Base-by-base conservation (phyloP, 2,329 filamentous ascomycete species). In the Helicocarpus griseus region DNA sequence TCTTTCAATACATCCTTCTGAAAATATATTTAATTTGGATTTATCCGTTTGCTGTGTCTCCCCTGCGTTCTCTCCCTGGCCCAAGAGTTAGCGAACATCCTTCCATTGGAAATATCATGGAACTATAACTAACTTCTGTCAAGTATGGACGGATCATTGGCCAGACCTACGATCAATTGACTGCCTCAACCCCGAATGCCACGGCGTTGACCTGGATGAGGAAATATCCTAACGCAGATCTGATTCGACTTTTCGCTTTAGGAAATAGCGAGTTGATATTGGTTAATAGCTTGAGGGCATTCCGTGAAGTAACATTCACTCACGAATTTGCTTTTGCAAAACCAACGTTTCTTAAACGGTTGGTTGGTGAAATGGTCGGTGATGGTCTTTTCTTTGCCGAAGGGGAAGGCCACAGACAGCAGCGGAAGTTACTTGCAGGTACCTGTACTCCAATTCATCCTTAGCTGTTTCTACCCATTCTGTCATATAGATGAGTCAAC, bases 301-400 rank as follows among this genome's bases (percentile, higher is more conserved):
- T 50, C 17, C 39, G 39, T 13, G 48, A 50, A 26, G 48, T 50
- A 24, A 35, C 40, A 22, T 43, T 36, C 22, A 45, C 48, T 9
- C 48, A 50, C 8, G 41, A 29, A n/a, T 50, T 43, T 13, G 33
- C 48, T 8, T 50, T 50, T 29, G 48, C 44, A 9, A 50, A 50
- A 19, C 48, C 48, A 21, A 24, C 14, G 19, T 50, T 50, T 11
- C 40, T 50, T 6, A 35, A 35, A n/a, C 48, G 48, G 22, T 36
- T 43, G 7, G 39, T 43, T 8, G 48, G 39, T 8, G 39, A 22
- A 2, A 35, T 45, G 29, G 22, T 45, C 13, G 48, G 48, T n/a
- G 28, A 31, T 3, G 48, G 48, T 11, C 19, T 50, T 17, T 50
- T 44, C 29, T 50, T 50, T 28, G 48, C 48, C 5, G 48, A 50